Conservation (phyloP, 2,329 filamentous ascomycete species). For the Teratosphaeria nubilosa region DNA sequence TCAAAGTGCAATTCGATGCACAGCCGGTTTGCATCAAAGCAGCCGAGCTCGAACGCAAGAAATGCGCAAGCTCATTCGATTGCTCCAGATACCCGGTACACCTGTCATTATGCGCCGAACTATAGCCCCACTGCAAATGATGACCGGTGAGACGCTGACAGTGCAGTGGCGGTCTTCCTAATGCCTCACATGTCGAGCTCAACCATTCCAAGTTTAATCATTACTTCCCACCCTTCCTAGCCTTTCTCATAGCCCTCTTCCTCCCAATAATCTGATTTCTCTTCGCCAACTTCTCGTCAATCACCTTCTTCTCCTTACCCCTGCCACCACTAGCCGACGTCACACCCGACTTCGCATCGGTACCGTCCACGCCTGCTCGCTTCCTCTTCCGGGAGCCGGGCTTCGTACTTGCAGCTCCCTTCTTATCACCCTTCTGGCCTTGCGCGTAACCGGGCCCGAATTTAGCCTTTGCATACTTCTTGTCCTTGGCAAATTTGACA, state of each 20-base stretch:
- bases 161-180: too few species aligned
- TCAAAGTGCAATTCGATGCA: too few species aligned
- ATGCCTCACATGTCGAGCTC: too few species aligned
- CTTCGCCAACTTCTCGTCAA: constrained; percentile 47
- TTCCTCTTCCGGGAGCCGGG: constrained; percentile 29
- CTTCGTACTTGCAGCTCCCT: constrained; percentile 10
- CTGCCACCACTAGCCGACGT: constrained; percentile 15
- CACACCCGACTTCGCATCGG: constrained; percentile 3
- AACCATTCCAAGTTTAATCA: neutral
- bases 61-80: too few species aligned
- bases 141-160: too few species aligned
- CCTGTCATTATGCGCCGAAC: too few species aligned
- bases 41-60: too few species aligned
- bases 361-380: constrained; percentile 21
- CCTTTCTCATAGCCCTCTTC: constrained; percentile 62
- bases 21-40: too few species aligned
- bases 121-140: too few species aligned
- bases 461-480: constrained; percentile 6
- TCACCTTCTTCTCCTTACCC: constrained; percentile 26
- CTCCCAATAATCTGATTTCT: constrained; percentile 72
- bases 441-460: neutral
- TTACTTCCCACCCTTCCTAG: constrained; percentile 14
- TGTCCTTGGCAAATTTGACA: constrained; percentile 5
- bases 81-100: too few species aligned
- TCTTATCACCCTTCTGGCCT: constrained; percentile 8